Evolutionary conservation across 2,329 filamentous ascomycete genomes (phyloP), one percentile per base, ranked within the genome.

Genomic region (Teratosphaeria pseudoeucalypti): DNA sequence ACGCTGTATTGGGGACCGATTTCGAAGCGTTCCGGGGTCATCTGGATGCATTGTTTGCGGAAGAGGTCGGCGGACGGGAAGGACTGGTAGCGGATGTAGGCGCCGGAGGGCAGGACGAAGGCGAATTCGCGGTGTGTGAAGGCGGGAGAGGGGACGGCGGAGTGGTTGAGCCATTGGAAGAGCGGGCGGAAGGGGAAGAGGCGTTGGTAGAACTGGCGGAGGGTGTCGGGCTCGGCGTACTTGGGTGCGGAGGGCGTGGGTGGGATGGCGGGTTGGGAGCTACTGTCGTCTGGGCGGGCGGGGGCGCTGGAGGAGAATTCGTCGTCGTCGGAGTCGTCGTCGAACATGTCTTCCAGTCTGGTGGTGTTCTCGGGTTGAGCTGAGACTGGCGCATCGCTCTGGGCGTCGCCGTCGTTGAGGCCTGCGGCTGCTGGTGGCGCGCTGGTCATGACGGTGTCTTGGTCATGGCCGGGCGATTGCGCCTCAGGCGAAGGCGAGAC

Each of bases 121-220:
- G 94, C 92, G 72, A 99, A 97, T 74, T 99, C 94, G 71, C 94
- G 88, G 73, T 97, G 89, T 32, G 81, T 85, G 76, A 97, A 97
- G 75, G 97, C 92, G 65, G 86, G 87, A 4, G 88, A 87, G 0
- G 94, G 92, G 6, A 85, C 85, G 6, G 90, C 87, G 58, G 89
- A 90, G 75, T 97, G 94, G 72, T 97, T 99, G 55, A 99, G 84
- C 94, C 94, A 99, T 74, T 96, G 92, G 76, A 96, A 99, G 23
- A 97, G 85, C 62, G 90, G 88, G 61, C 92, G 85, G 81, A 95
- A 99, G 4, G 94, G 94, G 68, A 97, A 97, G 43, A 99, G 81
- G 55, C 94, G 89, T 71, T 95, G 89, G 73, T 99, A 99, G 77
- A 96, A 99, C 64, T 88, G 89, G 68, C 89, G 85, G 85, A 97